phyloP scores from a whole-genome alignment of 768 basidiomycete genomes.

The Coprinopsis cinerea region DNA sequence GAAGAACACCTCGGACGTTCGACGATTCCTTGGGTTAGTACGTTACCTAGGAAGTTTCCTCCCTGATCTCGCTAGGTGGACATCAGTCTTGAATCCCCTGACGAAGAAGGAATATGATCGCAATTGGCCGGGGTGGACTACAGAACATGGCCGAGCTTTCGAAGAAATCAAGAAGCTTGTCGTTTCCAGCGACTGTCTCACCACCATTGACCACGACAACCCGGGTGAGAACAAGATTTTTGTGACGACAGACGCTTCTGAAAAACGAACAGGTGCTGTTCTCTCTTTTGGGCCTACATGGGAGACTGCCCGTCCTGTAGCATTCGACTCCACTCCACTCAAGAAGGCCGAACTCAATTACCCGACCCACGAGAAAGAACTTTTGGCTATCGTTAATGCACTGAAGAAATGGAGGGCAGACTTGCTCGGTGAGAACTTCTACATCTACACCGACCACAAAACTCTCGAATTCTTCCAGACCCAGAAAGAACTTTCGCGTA shows the following conservation, averaged over 20 bases:
- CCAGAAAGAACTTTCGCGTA: constrained; percentile 25
- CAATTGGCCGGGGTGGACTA: constrained; percentile 8
- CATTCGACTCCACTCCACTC: constrained; percentile 23
- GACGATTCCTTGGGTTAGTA: constrained; percentile 10
- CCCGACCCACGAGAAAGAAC: constrained; percentile 32
- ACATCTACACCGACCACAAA: constrained; percentile 31
- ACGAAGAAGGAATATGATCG: background rate
- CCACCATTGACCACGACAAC: constrained; percentile 10
- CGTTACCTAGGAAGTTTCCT: constrained; percentile 12
- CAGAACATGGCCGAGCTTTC: constrained; percentile 18
- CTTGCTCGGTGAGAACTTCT: constrained; percentile 18
- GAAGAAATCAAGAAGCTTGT: constrained; percentile 13
- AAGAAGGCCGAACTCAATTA: constrained; percentile 27
- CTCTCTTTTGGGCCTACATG: constrained; percentile 26
- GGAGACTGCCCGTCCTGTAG: constrained; percentile 27
- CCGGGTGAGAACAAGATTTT: constrained; percentile 24
- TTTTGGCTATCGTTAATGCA: constrained; percentile 29
- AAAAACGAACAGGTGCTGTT: constrained; percentile 22
- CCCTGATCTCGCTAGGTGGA: constrained; percentile 7
- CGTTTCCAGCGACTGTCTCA: constrained; percentile 9
- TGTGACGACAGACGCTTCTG: constrained; percentile 26
- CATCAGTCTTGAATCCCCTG: background rate
- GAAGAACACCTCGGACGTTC: constrained; percentile 1
- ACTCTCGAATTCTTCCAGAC: constrained; percentile 27
- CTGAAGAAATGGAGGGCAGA: constrained; percentile 22